phyloP scores from a whole-genome alignment of 495 filamentous ascomycete genomes.

The Penicillium herquei region DNA sequence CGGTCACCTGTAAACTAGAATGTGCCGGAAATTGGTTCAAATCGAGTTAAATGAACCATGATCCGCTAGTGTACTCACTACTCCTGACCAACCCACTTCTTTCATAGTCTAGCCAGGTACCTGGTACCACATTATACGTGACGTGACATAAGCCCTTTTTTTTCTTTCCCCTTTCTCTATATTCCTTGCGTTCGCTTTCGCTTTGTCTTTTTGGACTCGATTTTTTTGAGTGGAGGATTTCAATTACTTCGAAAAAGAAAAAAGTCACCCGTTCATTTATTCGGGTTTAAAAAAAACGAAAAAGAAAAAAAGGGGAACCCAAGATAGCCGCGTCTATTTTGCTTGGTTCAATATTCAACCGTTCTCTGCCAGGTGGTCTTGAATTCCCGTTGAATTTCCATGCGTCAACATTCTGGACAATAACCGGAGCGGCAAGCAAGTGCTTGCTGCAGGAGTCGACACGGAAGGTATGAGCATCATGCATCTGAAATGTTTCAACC shows the following conservation, averaged over 20 bases:
- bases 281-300: not conserved
- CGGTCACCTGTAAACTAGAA: not conserved
- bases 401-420: constrained; percentile 53
- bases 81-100: not conserved
- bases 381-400: constrained; percentile 39
- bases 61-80: not conserved
- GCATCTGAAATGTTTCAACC: constrained; percentile 2
- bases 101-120: constrained; percentile 7
- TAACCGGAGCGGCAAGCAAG: constrained; percentile 55
- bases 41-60: not conserved
- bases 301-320: not conserved
- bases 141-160: constrained; percentile 17
- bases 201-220: not conserved
- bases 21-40: constrained; percentile 1
- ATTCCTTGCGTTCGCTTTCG: not conserved
- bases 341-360: constrained; percentile 23
- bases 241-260: not conserved
- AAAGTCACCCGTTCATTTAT: not conserved
- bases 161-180: constrained; percentile 16
- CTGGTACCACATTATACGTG: constrained; percentile 1
- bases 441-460: constrained; percentile 55
- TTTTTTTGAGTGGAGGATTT: constrained; percentile 1
- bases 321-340: constrained; percentile 4
- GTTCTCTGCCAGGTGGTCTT: constrained; percentile 31
- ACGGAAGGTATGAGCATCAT: constrained; percentile 46